These are phyloP conservation scores for Herpotrichia juniperi DNA, from an alignment of 2,329 filamentous ascomycete species.

Conservation along the genomic window DNA sequence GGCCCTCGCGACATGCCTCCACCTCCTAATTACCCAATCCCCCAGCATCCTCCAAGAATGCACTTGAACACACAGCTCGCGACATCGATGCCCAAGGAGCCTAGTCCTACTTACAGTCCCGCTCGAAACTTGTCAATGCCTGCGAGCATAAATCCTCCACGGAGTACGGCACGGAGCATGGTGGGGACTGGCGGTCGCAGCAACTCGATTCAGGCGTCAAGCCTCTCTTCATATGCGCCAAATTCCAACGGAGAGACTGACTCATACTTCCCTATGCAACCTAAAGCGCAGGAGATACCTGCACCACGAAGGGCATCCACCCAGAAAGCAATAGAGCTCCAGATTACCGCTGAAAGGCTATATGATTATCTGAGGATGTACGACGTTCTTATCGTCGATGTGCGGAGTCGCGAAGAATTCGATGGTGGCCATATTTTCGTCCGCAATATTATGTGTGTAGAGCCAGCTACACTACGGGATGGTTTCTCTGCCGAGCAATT, in stretches of 20 bases:
- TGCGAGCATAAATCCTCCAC: slow-evolving; percentile 68
- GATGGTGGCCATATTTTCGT: slow-evolving; percentile 89
- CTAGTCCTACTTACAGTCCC: slow-evolving; percentile 80
- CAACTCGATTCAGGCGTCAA: slow-evolving; percentile 58
- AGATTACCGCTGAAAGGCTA: slow-evolving; percentile 73
- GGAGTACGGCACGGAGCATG: slow-evolving; percentile 68
- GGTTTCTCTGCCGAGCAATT: slow-evolving; percentile 69
- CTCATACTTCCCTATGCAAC: slow-evolving; percentile 50
- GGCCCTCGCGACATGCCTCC: slow-evolving; percentile 63
- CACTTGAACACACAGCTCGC: slow-evolving; percentile 59
- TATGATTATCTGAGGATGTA: slow-evolving; percentile 71
- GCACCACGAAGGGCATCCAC: slow-evolving; percentile 43
- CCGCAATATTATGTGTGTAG: slow-evolving; percentile 84
- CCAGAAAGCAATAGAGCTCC: slow-evolving; percentile 62
- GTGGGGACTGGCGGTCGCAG: slow-evolving; percentile 62
- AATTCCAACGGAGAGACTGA: slow-evolving; percentile 40
- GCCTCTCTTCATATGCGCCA: slow-evolving; percentile 43
- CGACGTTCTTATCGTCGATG: slow-evolving; percentile 81
- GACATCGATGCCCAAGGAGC: slow-evolving; percentile 69
- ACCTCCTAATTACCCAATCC: slow-evolving; percentile 24
- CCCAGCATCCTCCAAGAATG: slow-evolving; percentile 51
- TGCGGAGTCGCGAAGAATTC: slow-evolving; percentile 79
- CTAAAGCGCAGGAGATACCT: slow-evolving; percentile 16
- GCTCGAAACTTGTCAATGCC: slow-evolving; percentile 72
- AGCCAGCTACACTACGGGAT: slow-evolving; percentile 76